A percentile compares a stretch with the other conserved stretches of the same genome.
phyloP scores from a whole-genome alignment of 768 basidiomycete genomes.

The Suillus decipiens region DNA sequence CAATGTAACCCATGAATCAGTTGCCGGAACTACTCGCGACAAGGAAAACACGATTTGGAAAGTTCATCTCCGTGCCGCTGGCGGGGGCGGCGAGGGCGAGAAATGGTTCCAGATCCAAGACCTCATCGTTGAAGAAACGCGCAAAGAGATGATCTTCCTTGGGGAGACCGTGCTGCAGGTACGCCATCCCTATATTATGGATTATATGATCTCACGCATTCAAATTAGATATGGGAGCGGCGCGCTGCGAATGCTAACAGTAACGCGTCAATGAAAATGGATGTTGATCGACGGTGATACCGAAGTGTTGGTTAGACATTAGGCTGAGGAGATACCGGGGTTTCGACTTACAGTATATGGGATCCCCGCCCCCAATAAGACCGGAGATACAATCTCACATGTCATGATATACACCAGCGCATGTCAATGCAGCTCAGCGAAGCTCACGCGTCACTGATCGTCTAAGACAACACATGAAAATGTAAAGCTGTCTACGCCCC shows the following conservation, averaged over 20 bases:
- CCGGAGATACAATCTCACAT: conserved; percentile 10
- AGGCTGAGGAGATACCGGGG: conserved; percentile 31
- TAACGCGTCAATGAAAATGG: conserved; percentile 28
- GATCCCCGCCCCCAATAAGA: conserved; percentile 2
- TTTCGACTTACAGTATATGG: conserved; percentile 12
- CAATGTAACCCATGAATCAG: conserved; percentile 93
- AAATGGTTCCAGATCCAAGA: conserved; percentile 98
- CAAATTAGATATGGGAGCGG: conserved; percentile 63
- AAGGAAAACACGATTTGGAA: conserved; percentile 94
- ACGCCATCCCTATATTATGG: conserved; percentile 15
- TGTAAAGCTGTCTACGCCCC: neutral
- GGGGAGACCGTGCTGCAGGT: conserved; percentile 98
- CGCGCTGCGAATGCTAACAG: conserved; percentile 32
- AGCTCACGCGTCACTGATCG: conserved; percentile 1
- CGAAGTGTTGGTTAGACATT: conserved; percentile 6
- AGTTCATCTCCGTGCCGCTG: conserved; percentile 76
- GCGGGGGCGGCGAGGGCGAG: conserved; percentile 79
- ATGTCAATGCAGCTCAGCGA: conserved; percentile 9
- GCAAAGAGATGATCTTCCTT: conserved; percentile 96
- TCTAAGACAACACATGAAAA: conserved; percentile 5
- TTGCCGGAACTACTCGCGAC: conserved; percentile 92
- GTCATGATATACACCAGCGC: conserved; percentile 8
- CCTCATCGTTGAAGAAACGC: conserved; percentile 92
- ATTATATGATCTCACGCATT: conserved; percentile 16
- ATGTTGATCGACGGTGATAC: conserved; percentile 32